These are phyloP conservation scores for Agaricus sinodeliciosus DNA, from an alignment of 768 basidiomycete species.

Conservation along the genomic window DNA sequence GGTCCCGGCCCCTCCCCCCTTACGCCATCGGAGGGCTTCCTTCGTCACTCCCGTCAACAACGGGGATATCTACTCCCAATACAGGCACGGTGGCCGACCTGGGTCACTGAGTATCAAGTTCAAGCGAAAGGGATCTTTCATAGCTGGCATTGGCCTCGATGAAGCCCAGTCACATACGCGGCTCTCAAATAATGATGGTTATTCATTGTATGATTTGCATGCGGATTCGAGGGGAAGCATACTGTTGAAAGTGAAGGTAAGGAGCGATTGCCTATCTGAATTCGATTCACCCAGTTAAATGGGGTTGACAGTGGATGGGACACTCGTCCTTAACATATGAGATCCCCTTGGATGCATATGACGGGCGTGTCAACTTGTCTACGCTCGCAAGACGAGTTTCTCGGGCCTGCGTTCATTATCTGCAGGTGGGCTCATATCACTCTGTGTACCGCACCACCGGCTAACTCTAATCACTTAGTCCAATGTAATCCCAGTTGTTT, in stretches of 20 bases:
- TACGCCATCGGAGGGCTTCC: constrained; percentile 41
- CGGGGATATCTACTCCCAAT: constrained; percentile 15
- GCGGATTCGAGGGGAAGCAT: constrained; percentile 56
- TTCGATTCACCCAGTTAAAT: not conserved
- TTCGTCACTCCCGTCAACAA: constrained; percentile 20
- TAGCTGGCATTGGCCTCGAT: constrained; percentile 56
- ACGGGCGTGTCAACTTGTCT: constrained; percentile 57
- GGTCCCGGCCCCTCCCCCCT: constrained; percentile 24
- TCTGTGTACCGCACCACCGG: not conserved
- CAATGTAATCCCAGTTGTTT: constrained; percentile 61
- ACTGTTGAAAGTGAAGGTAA: constrained; percentile 54
- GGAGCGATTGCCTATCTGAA: constrained; percentile 16
- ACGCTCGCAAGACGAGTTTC: constrained; percentile 64
- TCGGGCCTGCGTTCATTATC: constrained; percentile 67
- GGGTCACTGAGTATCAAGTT: constrained; percentile 58
- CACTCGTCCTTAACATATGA: constrained; percentile 68
- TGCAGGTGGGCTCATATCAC: constrained; percentile 40
- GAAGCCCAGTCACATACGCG: constrained; percentile 63
- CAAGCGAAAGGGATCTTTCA: constrained; percentile 64
- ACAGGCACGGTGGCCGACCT: constrained; percentile 30
- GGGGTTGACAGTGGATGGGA: constrained; percentile 53
- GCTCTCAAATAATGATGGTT: constrained; percentile 57
- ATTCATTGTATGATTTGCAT: constrained; percentile 56
- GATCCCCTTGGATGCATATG: constrained; percentile 63
- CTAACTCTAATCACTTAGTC: constrained; percentile 32